Evolutionary conservation across 805 yeast genomes (phyloP).

Genomic region (Gaillardinia entomophila): DNA sequence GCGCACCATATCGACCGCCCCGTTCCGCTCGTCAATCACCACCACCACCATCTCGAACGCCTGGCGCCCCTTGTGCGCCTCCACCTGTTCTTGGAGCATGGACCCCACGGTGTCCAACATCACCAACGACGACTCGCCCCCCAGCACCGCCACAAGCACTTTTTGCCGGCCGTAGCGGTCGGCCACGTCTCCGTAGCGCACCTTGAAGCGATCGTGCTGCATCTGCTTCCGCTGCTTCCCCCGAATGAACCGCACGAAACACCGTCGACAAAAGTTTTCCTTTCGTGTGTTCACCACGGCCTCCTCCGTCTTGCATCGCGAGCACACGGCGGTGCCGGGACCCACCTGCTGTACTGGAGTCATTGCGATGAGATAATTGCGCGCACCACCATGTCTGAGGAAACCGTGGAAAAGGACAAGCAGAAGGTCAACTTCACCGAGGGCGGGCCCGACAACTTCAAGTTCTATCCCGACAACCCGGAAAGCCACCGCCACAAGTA

Average conservation of each 20-base stretch:
- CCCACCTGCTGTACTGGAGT: too few relatives aligned
- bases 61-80: constrained; percentile 55
- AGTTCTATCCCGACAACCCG: constrained; percentile 87
- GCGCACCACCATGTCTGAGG: not conserved
- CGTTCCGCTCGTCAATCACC: constrained; percentile 34
- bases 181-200: constrained; percentile 47
- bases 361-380: not conserved
- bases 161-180: constrained; percentile 29
- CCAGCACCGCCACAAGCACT: constrained; percentile 57
- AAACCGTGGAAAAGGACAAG: constrained; percentile 24
- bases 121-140: constrained; percentile 64
- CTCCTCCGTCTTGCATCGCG: constrained; percentile 42
- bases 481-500: constrained; percentile 62
- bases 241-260: constrained; percentile 68
- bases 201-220: constrained; percentile 68
- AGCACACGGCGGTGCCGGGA: constrained; percentile 29
- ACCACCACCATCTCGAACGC: constrained; percentile 62
- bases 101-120: constrained; percentile 61
- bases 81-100: constrained; percentile 55
- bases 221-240: constrained; percentile 79
- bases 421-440: constrained; percentile 49
- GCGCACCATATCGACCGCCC: constrained; percentile 6
- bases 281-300: constrained; percentile 50
- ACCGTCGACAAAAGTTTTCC: constrained; percentile 57
- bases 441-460: constrained; percentile 47